Evolutionary conservation across 768 basidiomycete species (phyloP).

Genomic region (Cystofilobasidium macerans): DNA sequence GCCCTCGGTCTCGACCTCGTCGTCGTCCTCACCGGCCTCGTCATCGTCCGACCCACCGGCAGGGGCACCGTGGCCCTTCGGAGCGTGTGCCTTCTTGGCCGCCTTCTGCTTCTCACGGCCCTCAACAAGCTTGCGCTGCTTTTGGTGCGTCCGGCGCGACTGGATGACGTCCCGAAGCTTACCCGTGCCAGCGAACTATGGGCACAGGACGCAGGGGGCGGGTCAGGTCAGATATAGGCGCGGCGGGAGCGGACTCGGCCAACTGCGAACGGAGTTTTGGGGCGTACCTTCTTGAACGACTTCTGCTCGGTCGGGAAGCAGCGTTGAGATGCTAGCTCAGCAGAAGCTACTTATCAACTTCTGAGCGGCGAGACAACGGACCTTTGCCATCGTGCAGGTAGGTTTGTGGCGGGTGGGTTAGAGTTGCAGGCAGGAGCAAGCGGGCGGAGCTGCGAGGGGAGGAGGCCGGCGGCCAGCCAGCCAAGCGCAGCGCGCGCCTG

Average conservation of each 20-base stretch:
- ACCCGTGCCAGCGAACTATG: slow-evolving; percentile 69
- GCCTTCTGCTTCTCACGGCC: slow-evolving; percentile 44
- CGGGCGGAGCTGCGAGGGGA: too few relatives aligned
- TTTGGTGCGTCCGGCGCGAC: slow-evolving; percentile 67
- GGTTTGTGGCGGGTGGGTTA: too few relatives aligned
- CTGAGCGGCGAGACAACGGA: neutral
- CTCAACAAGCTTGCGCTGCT: slow-evolving; percentile 60
- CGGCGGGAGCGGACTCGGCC: neutral
- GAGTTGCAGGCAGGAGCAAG: too few relatives aligned
- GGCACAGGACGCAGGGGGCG: neutral
- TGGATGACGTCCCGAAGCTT: slow-evolving; percentile 78
- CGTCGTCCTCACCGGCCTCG: slow-evolving; percentile 17
- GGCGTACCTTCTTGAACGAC: slow-evolving; percentile 24
- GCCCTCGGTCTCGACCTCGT: neutral
- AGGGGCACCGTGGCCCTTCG: slow-evolving; percentile 34
- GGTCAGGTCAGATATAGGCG: neutral
- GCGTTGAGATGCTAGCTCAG: neutral
- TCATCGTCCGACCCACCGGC: slow-evolving; percentile 4
- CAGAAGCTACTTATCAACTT: neutral
- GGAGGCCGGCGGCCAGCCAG: too few relatives aligned
- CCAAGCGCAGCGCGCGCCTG: too few relatives aligned
- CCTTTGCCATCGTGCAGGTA: neutral
- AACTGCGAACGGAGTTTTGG: too few relatives aligned
- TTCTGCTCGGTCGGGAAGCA: too few relatives aligned
- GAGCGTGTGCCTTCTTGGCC: slow-evolving; percentile 38